Evolutionary conservation across 768 basidiomycete species (phyloP).

Genomic region (Psilocybe cubensis): DNA sequence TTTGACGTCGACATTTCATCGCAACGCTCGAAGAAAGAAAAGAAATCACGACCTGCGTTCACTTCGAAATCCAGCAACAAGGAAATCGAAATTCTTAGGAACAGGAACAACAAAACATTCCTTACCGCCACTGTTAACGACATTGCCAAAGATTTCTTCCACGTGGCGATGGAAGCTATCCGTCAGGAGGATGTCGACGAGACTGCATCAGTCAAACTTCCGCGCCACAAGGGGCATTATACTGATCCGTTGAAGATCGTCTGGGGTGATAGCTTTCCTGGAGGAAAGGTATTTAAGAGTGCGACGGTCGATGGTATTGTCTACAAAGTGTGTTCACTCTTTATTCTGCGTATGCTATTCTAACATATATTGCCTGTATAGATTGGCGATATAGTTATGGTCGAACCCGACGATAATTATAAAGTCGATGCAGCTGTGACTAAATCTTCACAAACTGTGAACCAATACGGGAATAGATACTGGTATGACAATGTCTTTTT

Average conservation of each 20-base stretch:
- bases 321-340: conserved; percentile 49
- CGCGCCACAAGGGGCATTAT: conserved; percentile 30
- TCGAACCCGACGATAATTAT: conserved; percentile 57
- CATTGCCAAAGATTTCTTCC: conserved; percentile 50
- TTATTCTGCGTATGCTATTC: background rate
- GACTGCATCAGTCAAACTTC: background rate
- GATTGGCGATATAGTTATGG: conserved; percentile 69
- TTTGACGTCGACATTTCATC: background rate
- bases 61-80: conserved; percentile 16
- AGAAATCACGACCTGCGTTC: background rate
- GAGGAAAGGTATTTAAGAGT: conserved; percentile 40
- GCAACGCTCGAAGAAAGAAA: background rate
- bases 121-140: conserved; percentile 52
- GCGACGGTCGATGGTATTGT: conserved; percentile 58
- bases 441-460: conserved; percentile 51
- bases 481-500: conserved; percentile 49
- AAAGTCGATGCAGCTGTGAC: conserved; percentile 28
- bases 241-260: conserved; percentile 35
- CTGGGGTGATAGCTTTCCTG: conserved; percentile 29
- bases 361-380: conserved; percentile 26
- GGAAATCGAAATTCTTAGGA: conserved; percentile 30
- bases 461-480: conserved; percentile 56
- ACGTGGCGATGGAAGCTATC: conserved; percentile 42
- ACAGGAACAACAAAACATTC: conserved; percentile 34
- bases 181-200: conserved; percentile 28